A percentile compares a stretch with the other conserved stretches of the same genome.
phyloP scores from a whole-genome alignment of 306 rosid species.

The Mimosa pudica region DNA sequence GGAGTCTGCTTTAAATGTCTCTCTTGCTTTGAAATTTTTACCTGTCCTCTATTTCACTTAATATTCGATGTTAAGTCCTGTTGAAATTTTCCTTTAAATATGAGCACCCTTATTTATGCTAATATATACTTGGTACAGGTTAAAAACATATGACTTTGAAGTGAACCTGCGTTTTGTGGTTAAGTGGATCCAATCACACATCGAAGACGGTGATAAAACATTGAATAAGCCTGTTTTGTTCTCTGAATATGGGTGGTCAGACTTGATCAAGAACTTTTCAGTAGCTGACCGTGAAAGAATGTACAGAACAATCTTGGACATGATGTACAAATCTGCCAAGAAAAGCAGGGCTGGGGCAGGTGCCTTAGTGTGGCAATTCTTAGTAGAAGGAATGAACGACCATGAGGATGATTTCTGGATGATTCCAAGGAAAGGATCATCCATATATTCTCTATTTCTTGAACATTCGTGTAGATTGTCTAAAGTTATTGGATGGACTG shows the following conservation, averaged over 20 bases:
- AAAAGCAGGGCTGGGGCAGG: slow-evolving; percentile 77
- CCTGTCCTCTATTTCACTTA: not conserved
- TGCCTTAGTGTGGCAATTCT: slow-evolving; percentile 82
- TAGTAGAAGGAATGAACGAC: slow-evolving; percentile 81
- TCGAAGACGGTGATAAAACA: slow-evolving; percentile 80
- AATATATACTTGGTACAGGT: slow-evolving; percentile 48
- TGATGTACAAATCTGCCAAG: slow-evolving; percentile 80
- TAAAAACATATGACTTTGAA: slow-evolving; percentile 57
- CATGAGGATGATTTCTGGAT: slow-evolving; percentile 82
- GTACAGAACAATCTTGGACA: slow-evolving; percentile 58
- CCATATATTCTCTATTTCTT: slow-evolving; percentile 55
- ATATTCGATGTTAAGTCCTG: not conserved
- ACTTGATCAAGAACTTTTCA: slow-evolving; percentile 59
- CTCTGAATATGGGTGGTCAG: slow-evolving; percentile 86
- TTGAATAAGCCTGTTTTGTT: slow-evolving; percentile 85
- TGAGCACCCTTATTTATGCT: not conserved
- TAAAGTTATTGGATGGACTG: slow-evolving; percentile 51
- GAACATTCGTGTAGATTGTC: slow-evolving; percentile 82
- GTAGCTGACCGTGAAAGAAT: slow-evolving; percentile 62
- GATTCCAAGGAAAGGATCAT: slow-evolving; percentile 64
- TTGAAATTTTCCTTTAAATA: not conserved
- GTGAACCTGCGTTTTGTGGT: slow-evolving; percentile 65
- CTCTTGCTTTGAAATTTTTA: not conserved
- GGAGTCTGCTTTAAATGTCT: not conserved
- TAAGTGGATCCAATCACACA: slow-evolving; percentile 95